Base-by-base conservation (phyloP, 1,284 basidiomycete genomes). In the Kwoniella shivajii region DNA sequence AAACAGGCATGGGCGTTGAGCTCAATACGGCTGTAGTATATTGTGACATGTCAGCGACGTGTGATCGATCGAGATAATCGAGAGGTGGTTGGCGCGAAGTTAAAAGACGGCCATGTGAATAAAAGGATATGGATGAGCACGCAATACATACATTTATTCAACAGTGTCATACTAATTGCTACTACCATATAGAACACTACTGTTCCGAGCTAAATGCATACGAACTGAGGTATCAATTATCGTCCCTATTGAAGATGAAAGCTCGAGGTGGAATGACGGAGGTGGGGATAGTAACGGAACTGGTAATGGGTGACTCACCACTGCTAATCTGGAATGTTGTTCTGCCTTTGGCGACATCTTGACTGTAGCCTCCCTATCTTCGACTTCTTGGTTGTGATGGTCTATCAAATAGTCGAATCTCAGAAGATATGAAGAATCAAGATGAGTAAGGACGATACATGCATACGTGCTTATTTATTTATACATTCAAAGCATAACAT, bases 161-260 rank as follows among this genome's bases (percentile, higher is more conserved):
- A 33, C 14, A 68, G 53, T 9, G 66, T 68, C 66, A 68, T 68
- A 43, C 59, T 62, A 42, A 68, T 68, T 9, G 66, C 66, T 38
- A 59, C 60, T 2, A 66, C 55, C 66, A 68, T 68, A 56, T 68
- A 68, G 47, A 68, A 68, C 1, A 55, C 53, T 3, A 68, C 60
- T 6, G 66, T 68, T 27, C 54, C 64, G 39, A 66, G 48, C 66
- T 67, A 48, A 2, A 39, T 29, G 47, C 36, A 18, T 24, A 34
- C 37, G 13, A n/a, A 53, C 11, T 18, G 14, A 11, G 6, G 33
- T 45, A 16, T 20, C 7, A 27, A 43, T 30, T 18, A 50, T 31
- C 37, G n/a, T 13, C 43, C 10, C 46, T 2, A 39, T 13, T 4
- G 9, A 11, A 16, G 30, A 30, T 38, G 9, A 5, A 20, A 13